Evolutionary conservation across 2,329 filamentous ascomycete species (phyloP).

Genomic region (Penicillium oxalicum): DNA sequence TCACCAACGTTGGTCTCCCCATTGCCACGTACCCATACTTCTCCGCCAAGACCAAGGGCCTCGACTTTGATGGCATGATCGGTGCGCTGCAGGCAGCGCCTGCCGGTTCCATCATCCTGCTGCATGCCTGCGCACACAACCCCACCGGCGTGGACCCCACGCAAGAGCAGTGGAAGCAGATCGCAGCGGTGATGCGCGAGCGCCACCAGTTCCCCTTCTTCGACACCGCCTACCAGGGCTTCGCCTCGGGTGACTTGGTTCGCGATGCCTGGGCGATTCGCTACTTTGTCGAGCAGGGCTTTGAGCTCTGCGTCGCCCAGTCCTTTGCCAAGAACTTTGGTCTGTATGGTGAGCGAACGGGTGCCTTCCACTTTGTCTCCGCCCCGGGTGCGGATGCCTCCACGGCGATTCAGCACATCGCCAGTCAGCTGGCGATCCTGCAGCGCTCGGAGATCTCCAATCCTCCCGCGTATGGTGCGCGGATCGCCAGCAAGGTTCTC

Average conservation of each 20-base stretch:
- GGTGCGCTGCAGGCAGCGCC: slow-evolving; percentile 63
- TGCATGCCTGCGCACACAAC: slow-evolving; percentile 97
- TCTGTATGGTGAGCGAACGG: slow-evolving; percentile 91
- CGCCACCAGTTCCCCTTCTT: slow-evolving; percentile 96
- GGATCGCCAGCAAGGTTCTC: slow-evolving; percentile 76
- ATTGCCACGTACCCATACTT: slow-evolving; percentile 92
- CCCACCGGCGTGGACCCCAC: slow-evolving; percentile 95
- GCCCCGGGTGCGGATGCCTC: slow-evolving; percentile 62
- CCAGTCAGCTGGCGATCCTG: slow-evolving; percentile 84
- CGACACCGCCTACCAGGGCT: slow-evolving; percentile 95
- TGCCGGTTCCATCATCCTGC: slow-evolving; percentile 74
- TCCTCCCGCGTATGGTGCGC: slow-evolving; percentile 87
- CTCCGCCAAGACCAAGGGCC: slow-evolving; percentile 75
- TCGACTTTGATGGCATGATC: slow-evolving; percentile 89
- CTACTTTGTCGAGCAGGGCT: slow-evolving; percentile 90
- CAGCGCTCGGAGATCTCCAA: slow-evolving; percentile 98
- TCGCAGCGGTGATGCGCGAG: slow-evolving; percentile 68
- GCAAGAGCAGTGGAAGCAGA: slow-evolving; percentile 86
- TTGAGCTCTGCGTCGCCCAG: slow-evolving; percentile 57
- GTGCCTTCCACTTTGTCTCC: slow-evolving; percentile 91
- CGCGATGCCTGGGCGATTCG: slow-evolving; percentile 87
- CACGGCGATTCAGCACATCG: slow-evolving; percentile 58
- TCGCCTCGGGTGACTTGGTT: slow-evolving; percentile 82
- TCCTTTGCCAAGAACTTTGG: slow-evolving; percentile 66
- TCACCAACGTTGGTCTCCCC: slow-evolving; percentile 76